Evolutionary conservation across 2,329 filamentous ascomycete species (phyloP).

Genomic region (Lanzia echinophila): DNA sequence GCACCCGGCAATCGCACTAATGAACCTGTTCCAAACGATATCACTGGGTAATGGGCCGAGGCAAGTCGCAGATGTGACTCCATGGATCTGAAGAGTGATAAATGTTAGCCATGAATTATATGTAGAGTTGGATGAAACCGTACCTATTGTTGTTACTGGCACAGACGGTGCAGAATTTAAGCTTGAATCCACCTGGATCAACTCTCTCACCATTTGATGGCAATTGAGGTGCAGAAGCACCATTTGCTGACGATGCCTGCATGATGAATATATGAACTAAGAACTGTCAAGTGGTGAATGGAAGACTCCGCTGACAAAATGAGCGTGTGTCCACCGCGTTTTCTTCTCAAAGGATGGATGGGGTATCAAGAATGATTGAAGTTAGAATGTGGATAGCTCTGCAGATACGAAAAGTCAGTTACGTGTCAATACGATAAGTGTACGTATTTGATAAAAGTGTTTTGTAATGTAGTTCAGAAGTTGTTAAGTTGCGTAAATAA

Average conservation of each 20-base stretch:
- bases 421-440: background rate
- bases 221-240: conserved; percentile 8
- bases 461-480: conserved; percentile 15
- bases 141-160: conserved; percentile 96
- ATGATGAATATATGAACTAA: conserved; percentile 1
- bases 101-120: background rate
- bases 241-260: conserved; percentile 16
- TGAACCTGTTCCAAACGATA: conserved; percentile 94
- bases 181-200: conserved; percentile 58
- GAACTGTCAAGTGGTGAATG: background rate
- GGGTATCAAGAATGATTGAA: background rate
- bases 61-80: conserved; percentile 95
- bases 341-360: background rate
- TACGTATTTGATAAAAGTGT: background rate
- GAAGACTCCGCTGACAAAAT: background rate
- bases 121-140: conserved; percentile 20
- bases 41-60: conserved; percentile 82
- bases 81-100: conserved; percentile 64
- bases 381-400: conserved; percentile 1
- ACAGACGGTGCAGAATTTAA: conserved; percentile 98
- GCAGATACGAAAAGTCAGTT: conserved; percentile 5
- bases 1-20: conserved; percentile 90
- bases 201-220: conserved; percentile 18
- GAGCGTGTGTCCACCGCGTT: background rate
- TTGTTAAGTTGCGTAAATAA: conserved; percentile 19